These are phyloP conservation scores for Aulographum hederae DNA, from an alignment of 2,329 filamentous ascomycete species.

Conservation along the genomic window DNA sequence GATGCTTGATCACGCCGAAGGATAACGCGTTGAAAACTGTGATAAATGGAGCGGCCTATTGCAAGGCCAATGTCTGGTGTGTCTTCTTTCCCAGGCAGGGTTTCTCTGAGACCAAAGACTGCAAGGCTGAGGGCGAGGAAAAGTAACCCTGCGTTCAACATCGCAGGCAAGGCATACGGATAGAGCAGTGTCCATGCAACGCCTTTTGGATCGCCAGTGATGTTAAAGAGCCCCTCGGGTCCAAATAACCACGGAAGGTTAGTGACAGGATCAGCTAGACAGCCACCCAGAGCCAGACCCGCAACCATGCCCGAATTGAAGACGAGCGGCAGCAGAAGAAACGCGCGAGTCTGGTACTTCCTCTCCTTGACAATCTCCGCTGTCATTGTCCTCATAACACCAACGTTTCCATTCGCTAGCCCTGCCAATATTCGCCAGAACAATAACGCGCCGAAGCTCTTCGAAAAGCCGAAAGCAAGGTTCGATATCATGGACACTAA, in stretches of 20 bases:
- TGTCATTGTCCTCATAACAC: slow-evolving; percentile 81
- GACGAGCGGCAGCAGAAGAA: slow-evolving; percentile 81
- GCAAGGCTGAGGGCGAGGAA: too few relatives aligned
- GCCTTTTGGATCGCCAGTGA: too few relatives aligned
- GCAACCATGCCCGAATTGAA: slow-evolving; percentile 81
- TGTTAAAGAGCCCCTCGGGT: slow-evolving; percentile 45
- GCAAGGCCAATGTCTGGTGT: too few relatives aligned
- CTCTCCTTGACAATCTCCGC: slow-evolving; percentile 48
- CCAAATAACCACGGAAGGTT: slow-evolving; percentile 53
- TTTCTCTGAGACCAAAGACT: too few relatives aligned
- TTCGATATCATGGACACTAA: slow-evolving; percentile 39
- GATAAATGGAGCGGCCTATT: too few relatives aligned
- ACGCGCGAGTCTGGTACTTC: slow-evolving; percentile 72
- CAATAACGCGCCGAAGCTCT: slow-evolving; percentile 63
- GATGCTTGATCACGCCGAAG: too few relatives aligned
- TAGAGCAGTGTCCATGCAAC: too few relatives aligned
- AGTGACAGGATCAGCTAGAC: slow-evolving; percentile 62
- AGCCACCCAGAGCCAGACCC: slow-evolving; percentile 73
- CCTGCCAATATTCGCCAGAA: slow-evolving; percentile 61
- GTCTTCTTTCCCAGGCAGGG: too few relatives aligned
- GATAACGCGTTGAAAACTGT: too few relatives aligned
- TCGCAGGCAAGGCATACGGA: too few relatives aligned
- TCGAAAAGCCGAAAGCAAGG: slow-evolving; percentile 56
- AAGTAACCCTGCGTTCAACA: too few relatives aligned
- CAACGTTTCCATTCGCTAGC: slow-evolving; percentile 64